A percentile compares a stretch with the other conserved stretches of the same genome.
Conservation (phyloP, 164 flowering plant species). For the Nelumbo lutea region DNA sequence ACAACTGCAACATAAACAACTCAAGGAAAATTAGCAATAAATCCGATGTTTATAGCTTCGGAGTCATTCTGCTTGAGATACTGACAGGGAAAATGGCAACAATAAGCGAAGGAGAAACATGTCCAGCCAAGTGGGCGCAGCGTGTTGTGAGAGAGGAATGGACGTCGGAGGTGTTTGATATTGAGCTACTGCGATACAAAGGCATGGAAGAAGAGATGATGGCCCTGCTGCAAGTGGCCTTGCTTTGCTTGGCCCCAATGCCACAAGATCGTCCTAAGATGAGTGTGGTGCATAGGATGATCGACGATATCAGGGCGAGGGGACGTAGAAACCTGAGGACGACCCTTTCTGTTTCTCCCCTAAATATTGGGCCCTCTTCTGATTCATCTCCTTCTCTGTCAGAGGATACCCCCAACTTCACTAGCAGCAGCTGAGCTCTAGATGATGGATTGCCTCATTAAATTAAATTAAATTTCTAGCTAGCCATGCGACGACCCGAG, state of each 20-base stretch:
- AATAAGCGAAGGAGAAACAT: conserved; percentile 19
- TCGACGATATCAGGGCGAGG: conserved; percentile 36
- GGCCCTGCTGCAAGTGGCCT: conserved; percentile 42
- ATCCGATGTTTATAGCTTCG: conserved; percentile 43
- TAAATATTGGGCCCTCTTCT: conserved; percentile 12
- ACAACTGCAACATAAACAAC: not conserved
- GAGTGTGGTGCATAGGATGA: conserved; percentile 38
- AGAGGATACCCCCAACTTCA: conserved; percentile 14
- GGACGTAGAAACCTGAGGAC: conserved; percentile 7
- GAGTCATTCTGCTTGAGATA: conserved; percentile 45
- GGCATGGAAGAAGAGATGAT: conserved; percentile 50
- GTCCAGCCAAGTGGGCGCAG: conserved; percentile 42
- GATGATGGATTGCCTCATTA: not conserved
- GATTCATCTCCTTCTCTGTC: conserved; percentile 30
- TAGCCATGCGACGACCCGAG: too few relatives aligned
- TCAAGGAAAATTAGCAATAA: conserved; percentile 18
- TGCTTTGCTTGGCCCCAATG: conserved; percentile 32
- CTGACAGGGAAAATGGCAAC: conserved; percentile 34
- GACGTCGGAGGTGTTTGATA: conserved; percentile 50
- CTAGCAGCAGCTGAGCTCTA: conserved; percentile 5
- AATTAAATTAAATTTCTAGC: too few relatives aligned
- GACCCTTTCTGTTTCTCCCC: conserved; percentile 2
- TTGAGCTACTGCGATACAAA: conserved; percentile 42
- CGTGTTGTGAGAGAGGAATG: conserved; percentile 29
- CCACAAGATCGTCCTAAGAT: conserved; percentile 46